Conservation (phyloP, 177 flowering plant species). For the Telopea speciosissima region DNA sequence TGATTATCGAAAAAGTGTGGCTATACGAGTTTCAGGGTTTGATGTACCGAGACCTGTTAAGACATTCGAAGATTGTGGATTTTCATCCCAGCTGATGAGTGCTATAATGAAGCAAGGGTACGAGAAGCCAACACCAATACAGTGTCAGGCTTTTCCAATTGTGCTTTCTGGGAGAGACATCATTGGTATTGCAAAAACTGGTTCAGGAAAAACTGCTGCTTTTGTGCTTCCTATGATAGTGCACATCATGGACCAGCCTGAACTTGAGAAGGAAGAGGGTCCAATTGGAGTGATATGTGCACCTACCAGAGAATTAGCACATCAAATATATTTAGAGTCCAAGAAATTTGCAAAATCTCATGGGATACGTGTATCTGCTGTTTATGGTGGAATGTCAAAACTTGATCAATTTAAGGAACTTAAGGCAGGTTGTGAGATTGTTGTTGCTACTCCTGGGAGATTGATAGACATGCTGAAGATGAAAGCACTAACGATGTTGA, state of each 20-base stretch:
- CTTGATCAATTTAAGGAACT: slow-evolving; percentile 96
- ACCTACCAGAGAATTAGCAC: slow-evolving; percentile 96
- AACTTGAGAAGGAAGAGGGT: slow-evolving; percentile 87
- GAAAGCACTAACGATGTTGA: slow-evolving; percentile 85
- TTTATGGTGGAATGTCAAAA: slow-evolving; percentile 99
- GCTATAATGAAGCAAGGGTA: slow-evolving; percentile 84
- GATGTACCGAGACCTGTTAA: slow-evolving; percentile 87
- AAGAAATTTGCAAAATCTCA: slow-evolving; percentile 83
- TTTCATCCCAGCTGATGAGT: slow-evolving; percentile 67
- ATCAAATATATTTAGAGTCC: slow-evolving; percentile 81
- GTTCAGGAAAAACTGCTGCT: slow-evolving; percentile 97
- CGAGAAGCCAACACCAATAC: slow-evolving; percentile 90
- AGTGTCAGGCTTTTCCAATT: slow-evolving; percentile 90
- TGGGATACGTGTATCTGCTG: slow-evolving; percentile 87
- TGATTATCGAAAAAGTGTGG: slow-evolving; percentile 63
- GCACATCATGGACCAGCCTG: slow-evolving; percentile 98
- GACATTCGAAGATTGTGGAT: slow-evolving; percentile 82
- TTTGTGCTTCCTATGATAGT: slow-evolving; percentile 97
- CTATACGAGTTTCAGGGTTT: slow-evolving; percentile 91
- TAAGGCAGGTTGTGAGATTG: slow-evolving; percentile 94
- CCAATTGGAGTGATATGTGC: slow-evolving; percentile 98
- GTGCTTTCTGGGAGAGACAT: slow-evolving; percentile 89
- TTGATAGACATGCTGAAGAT: slow-evolving; percentile 93
- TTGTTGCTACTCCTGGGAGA: slow-evolving; percentile 96
- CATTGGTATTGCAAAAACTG: slow-evolving; percentile 98